Base-by-base conservation (phyloP, 495 filamentous ascomycete genomes). In the Pyronema domesticum region DNA sequence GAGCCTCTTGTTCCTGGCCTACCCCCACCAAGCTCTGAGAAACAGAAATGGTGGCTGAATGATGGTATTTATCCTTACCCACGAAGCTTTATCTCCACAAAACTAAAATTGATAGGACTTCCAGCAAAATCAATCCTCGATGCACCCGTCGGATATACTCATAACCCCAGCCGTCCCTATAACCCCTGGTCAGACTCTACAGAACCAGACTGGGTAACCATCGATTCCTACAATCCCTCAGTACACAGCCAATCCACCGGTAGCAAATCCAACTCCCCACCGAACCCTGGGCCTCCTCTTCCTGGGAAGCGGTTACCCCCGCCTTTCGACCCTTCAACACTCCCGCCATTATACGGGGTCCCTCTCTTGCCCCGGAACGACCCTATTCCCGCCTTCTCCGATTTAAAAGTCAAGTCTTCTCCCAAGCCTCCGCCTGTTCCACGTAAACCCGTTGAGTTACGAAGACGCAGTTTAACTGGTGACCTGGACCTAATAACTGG, bases 21-120 rank as follows among this genome's bases (percentile, higher is more conserved):
- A 13, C 91, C 93, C 14, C 80, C 88, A 40, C 83, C 93, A 13
- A 95, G 89, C 65, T 94, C 88, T 3, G 88, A 95, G 63, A 74
- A 76, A 36, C 76, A 80, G 55, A 94, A 86, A 69, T 98, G 91
- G 91, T 98, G 91, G 91, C 71, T 96, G 30, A 83, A 94, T 49
- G 85, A 86, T 66, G 78, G 80, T 76, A 70, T 52, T 65, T 54
- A 37, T 49, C 14, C 48, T 46, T 37, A 53, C 50, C 19, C 15
- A 8, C 1, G 4, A 10, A 42, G 8, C 13, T 42, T 47, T 46
- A 30, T n/a, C 35, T 36, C 10, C 42, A 17, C 14, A 43, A 30
- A 46, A 17, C 53, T 58, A 61, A 63, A 57, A 66, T 53, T 6
- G 17, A 11, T 59, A 80, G 83, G 82, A 35, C 77, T 81, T 55